These are phyloP conservation scores for Vitis hybrid DNA, from an alignment of 177 flowering plant species.

Conservation along the genomic window DNA sequence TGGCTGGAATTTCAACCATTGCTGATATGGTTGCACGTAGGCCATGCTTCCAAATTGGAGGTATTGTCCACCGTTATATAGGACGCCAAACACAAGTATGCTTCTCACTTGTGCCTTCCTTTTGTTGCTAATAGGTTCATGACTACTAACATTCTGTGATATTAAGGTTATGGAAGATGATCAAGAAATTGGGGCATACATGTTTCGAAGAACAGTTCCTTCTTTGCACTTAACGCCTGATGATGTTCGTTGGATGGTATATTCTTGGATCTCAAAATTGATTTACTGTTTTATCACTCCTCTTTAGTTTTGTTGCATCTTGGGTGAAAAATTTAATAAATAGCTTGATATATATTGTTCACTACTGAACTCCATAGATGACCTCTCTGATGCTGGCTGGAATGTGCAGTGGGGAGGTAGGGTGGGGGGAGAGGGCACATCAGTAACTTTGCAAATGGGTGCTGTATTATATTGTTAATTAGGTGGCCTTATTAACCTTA, in stretches of 20 bases:
- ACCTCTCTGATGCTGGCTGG: background rate
- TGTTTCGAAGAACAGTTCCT: conserved; percentile 97
- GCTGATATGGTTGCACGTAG: conserved; percentile 73
- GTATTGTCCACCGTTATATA: conserved; percentile 83
- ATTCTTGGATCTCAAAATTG: conserved; percentile 13
- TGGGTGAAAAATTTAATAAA: background rate
- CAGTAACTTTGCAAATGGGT: no score
- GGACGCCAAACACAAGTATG: conserved; percentile 98
- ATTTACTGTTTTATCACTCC: background rate
- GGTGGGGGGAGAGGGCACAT: no score
- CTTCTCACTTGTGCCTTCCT: background rate
- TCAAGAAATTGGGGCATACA: conserved; percentile 89
- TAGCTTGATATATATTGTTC: background rate
- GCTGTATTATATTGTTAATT: no score
- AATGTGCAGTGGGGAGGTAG: no score
- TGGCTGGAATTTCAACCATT: conserved; percentile 63
- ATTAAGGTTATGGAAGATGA: conserved; percentile 95
- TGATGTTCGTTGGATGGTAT: conserved; percentile 97
- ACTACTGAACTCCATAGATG: background rate
- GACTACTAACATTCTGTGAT: conserved; percentile 19
- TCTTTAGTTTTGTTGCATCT: background rate
- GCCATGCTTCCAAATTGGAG: conserved; percentile 85
- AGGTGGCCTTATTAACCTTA: no score
- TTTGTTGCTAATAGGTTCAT: conserved; percentile 1
- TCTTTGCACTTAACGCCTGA: conserved; percentile 82